Evolutionary conservation across 2,329 filamentous ascomycete genomes (phyloP).

Genomic region (Delphinella strobiligena): DNA sequence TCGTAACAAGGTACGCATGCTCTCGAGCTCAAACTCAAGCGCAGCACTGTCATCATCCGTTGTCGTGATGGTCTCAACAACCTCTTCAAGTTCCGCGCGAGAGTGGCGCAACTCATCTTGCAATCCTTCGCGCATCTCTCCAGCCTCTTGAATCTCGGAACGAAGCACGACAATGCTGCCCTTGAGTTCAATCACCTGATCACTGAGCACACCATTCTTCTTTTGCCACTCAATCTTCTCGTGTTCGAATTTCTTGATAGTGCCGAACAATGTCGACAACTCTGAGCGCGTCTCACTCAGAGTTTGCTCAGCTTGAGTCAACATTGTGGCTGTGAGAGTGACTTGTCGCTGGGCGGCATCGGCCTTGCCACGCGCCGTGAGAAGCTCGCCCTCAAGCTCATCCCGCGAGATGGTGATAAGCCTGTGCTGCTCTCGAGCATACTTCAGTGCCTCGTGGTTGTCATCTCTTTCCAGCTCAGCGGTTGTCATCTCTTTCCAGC

Average conservation of each 20-base stretch:
- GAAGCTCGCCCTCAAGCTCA: slow-evolving; percentile 16
- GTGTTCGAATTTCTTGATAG: slow-evolving; percentile 16
- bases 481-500: no score
- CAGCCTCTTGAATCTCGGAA: slow-evolving; percentile 13
- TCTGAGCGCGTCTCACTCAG: slow-evolving; percentile 14
- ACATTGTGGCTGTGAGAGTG: slow-evolving; percentile 13
- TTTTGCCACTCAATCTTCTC: slow-evolving; percentile 17
- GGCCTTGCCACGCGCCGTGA: slow-evolving; percentile 14
- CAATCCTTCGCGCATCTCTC: slow-evolving; percentile 14
- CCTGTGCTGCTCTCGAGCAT: slow-evolving; percentile 16
- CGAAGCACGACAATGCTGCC: slow-evolving; percentile 15
- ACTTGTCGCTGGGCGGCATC: slow-evolving; percentile 15
- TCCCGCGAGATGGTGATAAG: slow-evolving; percentile 16
- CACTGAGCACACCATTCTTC: slow-evolving; percentile 13
- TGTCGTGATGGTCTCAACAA: slow-evolving; percentile 17
- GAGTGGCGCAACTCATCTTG: slow-evolving; percentile 15
- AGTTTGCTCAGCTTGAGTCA: slow-evolving; percentile 14
- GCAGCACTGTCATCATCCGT: slow-evolving; percentile 15
- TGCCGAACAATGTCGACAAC: slow-evolving; percentile 13
- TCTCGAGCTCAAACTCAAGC: slow-evolving; percentile 19
- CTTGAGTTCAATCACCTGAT: slow-evolving; percentile 15
- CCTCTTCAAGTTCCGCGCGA: slow-evolving; percentile 16
- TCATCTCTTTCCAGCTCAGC: slow-evolving; percentile 15
- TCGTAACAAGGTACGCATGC: slow-evolving; percentile 15
- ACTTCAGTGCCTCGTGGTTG: slow-evolving; percentile 14